phyloP scores from a whole-genome alignment of 116 monocot species.

The Zostera marina region DNA sequence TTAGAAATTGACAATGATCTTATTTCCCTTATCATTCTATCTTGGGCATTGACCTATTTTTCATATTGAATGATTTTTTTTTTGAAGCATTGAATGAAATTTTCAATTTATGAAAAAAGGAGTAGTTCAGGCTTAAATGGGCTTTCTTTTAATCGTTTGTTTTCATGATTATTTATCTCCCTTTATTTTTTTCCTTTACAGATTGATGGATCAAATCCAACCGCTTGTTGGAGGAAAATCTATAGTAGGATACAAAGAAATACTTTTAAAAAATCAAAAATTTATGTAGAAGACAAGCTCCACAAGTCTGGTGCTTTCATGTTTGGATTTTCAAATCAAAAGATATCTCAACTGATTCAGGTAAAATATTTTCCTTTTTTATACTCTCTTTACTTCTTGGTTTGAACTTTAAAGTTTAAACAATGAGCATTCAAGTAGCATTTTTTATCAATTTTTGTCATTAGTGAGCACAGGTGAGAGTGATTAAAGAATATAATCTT shows the following conservation, averaged over 20 bases:
- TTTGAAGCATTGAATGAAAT: no score
- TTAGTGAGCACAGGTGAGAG: background rate
- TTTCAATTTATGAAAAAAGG: no score
- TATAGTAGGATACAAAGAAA: conserved; percentile 41
- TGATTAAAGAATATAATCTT: background rate
- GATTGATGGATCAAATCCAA: conserved; percentile 73
- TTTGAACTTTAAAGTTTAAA: conserved; percentile 2
- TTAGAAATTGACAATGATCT: no score
- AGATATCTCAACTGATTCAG: conserved; percentile 64
- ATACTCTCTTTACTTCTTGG: background rate
- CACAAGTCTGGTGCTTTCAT: conserved; percentile 75
- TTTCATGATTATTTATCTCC: background rate
- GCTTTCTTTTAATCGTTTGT: background rate
- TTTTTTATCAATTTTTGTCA: background rate
- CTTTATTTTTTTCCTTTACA: conserved; percentile 10
- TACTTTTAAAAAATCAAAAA: conserved; percentile 8
- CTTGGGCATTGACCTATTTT: no score
- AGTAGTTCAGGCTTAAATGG: no score
- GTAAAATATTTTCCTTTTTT: conserved; percentile 11
- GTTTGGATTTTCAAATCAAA: conserved; percentile 81
- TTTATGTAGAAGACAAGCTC: conserved; percentile 25
- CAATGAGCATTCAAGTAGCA: no score
- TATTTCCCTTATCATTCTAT: no score
- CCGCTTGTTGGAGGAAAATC: conserved; percentile 78
- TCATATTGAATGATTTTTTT: no score